Evolutionary conservation across 2,329 filamentous ascomycete species (phyloP).

Genomic region (Trichophyton benhamiae): DNA sequence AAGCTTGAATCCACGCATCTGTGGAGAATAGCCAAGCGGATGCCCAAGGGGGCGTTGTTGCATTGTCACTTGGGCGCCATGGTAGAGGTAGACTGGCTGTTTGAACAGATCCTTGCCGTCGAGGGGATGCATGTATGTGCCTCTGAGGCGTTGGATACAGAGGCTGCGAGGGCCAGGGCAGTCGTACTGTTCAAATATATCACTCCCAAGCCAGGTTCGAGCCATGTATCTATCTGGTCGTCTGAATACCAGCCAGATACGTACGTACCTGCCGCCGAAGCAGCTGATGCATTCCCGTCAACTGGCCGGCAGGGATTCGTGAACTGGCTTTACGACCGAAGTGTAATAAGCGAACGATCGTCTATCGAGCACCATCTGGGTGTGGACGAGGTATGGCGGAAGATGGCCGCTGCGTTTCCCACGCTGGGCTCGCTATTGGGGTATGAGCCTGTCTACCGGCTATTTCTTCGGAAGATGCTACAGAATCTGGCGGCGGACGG

Average conservation of each 20-base stretch:
- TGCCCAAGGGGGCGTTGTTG: slow-evolving; percentile 75
- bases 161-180: slow-evolving; percentile 42
- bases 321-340: slow-evolving; percentile 61
- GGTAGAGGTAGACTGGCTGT: slow-evolving; percentile 72
- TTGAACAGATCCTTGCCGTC: slow-evolving; percentile 56
- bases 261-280: slow-evolving; percentile 47
- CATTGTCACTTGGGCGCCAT: slow-evolving; percentile 88
- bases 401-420: slow-evolving; percentile 63
- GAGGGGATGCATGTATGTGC: slow-evolving; percentile 62
- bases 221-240: slow-evolving; percentile 49
- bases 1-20: slow-evolving; percentile 73
- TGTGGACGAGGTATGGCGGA: slow-evolving; percentile 70
- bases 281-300: slow-evolving; percentile 62
- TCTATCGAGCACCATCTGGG: slow-evolving; percentile 71
- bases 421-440: slow-evolving; percentile 64
- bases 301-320: slow-evolving; percentile 61
- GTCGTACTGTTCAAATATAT: slow-evolving; percentile 49
- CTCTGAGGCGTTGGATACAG: slow-evolving; percentile 44
- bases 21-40: slow-evolving; percentile 69
- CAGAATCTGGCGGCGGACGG: slow-evolving; percentile 64
- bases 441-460: slow-evolving; percentile 81
- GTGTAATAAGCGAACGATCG: slow-evolving; percentile 59
- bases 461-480: slow-evolving; percentile 61
- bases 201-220: slow-evolving; percentile 20
- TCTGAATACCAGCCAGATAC: slow-evolving; percentile 48